These are phyloP conservation scores for Verticillium dahliae DNA, from an alignment of 2,329 filamentous ascomycete species.

Conservation along the genomic window DNA sequence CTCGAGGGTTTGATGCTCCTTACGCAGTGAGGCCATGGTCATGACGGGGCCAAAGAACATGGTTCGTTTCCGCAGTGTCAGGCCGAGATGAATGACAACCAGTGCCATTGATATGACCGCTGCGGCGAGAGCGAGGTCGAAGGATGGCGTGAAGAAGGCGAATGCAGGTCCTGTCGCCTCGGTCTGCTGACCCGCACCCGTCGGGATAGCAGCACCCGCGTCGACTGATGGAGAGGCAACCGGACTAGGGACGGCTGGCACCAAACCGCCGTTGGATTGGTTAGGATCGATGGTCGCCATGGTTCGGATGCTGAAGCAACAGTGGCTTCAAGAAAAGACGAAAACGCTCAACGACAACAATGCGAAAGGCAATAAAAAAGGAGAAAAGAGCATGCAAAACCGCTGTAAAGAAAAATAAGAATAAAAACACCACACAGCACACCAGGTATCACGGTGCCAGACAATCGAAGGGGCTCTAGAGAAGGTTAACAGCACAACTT, in stretches of 20 bases:
- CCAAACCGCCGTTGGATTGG: not conserved
- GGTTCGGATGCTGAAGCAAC: not conserved
- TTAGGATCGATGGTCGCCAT: not conserved
- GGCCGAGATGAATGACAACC: not conserved
- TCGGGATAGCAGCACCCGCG: not conserved
- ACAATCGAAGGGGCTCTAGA: too few species aligned
- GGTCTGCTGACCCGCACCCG: not conserved
- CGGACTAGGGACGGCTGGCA: not conserved
- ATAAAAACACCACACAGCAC: too few species aligned
- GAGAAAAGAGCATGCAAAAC: not conserved
- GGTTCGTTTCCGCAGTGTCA: not conserved
- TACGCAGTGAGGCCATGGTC: not conserved
- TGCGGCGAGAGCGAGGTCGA: not conserved
- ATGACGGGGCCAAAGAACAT: not conserved
- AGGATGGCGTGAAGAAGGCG: slow-evolving; percentile 1
- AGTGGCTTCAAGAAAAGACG: not conserved
- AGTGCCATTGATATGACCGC: not conserved
- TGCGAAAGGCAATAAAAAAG: not conserved
- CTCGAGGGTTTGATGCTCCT: not conserved
- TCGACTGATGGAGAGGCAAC: not conserved
- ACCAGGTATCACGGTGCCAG: too few species aligned
- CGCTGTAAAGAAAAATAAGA: too few species aligned
- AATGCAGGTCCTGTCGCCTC: not conserved
- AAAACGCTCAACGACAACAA: not conserved
- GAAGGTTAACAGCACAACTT: not conserved